phyloP scores from a whole-genome alignment of 1,139 yeast species.

The Kodamaea alishanica region DNA sequence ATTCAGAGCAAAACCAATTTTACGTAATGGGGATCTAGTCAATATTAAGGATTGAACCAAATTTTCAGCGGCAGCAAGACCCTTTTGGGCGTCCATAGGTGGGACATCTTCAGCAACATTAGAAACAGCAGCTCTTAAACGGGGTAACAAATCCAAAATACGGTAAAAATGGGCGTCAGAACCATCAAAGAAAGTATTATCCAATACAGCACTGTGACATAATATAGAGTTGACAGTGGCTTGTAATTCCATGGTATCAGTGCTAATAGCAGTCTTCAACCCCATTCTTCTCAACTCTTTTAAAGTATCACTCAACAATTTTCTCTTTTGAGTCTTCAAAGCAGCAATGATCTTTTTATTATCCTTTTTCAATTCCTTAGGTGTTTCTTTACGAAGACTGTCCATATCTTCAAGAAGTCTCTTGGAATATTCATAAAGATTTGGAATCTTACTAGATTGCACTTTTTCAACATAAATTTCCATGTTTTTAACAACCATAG shows the following conservation, averaged over 20 bases:
- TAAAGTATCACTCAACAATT: constrained; percentile 70
- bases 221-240: constrained; percentile 61
- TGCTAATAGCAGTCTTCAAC: constrained; percentile 58
- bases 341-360: constrained; percentile 71
- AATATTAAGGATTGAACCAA: constrained; percentile 53
- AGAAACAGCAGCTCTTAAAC: constrained; percentile 63
- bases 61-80: constrained; percentile 77
- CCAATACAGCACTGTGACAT: constrained; percentile 50
- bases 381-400: constrained; percentile 70
- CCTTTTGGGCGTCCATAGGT: constrained; percentile 67
- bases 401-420: constrained; percentile 58
- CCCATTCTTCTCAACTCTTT: constrained; percentile 76
- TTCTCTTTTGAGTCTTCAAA: constrained; percentile 75
- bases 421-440: constrained; percentile 50
- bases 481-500: constrained; percentile 56
- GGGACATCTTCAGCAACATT: constrained; percentile 73
- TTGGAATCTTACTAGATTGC: constrained; percentile 29
- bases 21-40: constrained; percentile 44
- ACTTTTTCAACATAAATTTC: constrained; percentile 41
- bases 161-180: constrained; percentile 64
- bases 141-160: constrained; percentile 74
- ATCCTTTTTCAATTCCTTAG: constrained; percentile 63
- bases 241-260: constrained; percentile 62
- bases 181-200: constrained; percentile 35
- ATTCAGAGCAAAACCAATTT: constrained; percentile 22